Conservation (phyloP, 768 basidiomycete genomes). For the Serendipita vermifera region DNA sequence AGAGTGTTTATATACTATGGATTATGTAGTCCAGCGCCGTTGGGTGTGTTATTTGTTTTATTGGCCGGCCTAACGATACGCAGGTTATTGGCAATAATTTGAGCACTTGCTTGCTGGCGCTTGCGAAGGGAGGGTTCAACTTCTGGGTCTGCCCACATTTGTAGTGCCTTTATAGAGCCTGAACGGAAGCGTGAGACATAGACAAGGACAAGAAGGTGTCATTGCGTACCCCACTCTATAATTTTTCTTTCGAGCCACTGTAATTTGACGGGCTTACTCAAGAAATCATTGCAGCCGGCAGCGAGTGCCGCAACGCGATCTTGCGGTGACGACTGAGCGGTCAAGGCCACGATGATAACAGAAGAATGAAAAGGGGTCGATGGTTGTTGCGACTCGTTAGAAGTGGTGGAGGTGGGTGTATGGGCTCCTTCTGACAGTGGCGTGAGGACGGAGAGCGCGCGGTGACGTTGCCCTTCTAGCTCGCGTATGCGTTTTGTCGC, state of each 20-base stretch:
- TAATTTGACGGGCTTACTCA: conserved; percentile 92
- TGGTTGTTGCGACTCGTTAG: conserved; percentile 27
- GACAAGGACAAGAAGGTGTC: not conserved
- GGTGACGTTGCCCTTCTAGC: conserved; percentile 46
- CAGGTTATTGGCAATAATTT: not conserved
- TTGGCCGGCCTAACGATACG: not conserved
- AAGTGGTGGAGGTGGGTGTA: conserved; percentile 41
- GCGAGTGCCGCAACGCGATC: conserved; percentile 96
- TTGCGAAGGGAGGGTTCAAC: conserved; percentile 1
- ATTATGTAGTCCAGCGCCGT: too few species aligned
- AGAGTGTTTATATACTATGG: too few species aligned
- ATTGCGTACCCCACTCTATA: conserved; percentile 86
- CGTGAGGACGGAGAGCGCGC: conserved; percentile 59
- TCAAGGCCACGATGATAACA: conserved; percentile 98
- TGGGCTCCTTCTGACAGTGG: conserved; percentile 42
- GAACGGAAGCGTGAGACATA: not conserved
- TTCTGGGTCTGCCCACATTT: conserved; percentile 80
- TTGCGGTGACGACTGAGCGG: conserved; percentile 86
- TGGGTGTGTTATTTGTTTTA: too few species aligned
- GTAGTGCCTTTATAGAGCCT: conserved; percentile 80
- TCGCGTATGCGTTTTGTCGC: conserved; percentile 92
- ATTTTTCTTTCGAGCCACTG: conserved; percentile 97
- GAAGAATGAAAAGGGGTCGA: conserved; percentile 73
- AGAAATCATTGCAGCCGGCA: conserved; percentile 96
- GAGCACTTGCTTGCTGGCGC: not conserved